phyloP scores from a whole-genome alignment of 257 asterid species.

The Nicotiana knightiana region DNA sequence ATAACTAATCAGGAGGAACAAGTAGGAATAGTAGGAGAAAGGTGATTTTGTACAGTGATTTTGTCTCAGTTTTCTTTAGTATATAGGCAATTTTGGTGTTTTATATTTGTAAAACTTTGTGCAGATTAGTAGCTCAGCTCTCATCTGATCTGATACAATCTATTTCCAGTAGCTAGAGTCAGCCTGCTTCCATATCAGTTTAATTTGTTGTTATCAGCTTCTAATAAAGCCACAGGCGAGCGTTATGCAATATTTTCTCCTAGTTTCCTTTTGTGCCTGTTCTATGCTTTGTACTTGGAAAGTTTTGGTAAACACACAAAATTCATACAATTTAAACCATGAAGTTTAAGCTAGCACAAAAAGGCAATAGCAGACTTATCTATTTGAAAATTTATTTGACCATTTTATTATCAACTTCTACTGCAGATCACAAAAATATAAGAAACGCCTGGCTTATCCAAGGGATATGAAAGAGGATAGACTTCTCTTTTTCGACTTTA shows the following conservation, averaged over 20 bases:
- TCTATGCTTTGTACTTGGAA: not conserved
- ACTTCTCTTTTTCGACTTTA: too few species aligned
- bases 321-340: too few species aligned
- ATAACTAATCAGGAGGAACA: slow-evolving; percentile 22
- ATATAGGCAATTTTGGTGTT: slow-evolving; percentile 13
- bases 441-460: too few species aligned
- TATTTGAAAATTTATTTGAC: too few species aligned
- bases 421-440: too few species aligned
- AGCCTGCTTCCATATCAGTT: not conserved
- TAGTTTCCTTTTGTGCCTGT: not conserved
- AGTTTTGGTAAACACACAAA: too few species aligned
- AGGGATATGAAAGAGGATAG: too few species aligned
- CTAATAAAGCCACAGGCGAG: not conserved
- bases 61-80: slow-evolving; percentile 4
- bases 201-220: not conserved
- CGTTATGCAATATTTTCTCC: not conserved
- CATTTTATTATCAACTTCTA: too few species aligned
- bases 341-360: too few species aligned
- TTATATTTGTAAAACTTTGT: slow-evolving; percentile 21
- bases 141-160: not conserved
- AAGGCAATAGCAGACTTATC: too few species aligned
- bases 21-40: slow-evolving; percentile 9
- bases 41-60: slow-evolving; percentile 28
- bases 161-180: not conserved
- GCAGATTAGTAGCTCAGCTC: slow-evolving; percentile 24